Evolutionary conservation across 2,329 filamentous ascomycete species (phyloP).

Genomic region (Beauveria rudraprayagi): DNA sequence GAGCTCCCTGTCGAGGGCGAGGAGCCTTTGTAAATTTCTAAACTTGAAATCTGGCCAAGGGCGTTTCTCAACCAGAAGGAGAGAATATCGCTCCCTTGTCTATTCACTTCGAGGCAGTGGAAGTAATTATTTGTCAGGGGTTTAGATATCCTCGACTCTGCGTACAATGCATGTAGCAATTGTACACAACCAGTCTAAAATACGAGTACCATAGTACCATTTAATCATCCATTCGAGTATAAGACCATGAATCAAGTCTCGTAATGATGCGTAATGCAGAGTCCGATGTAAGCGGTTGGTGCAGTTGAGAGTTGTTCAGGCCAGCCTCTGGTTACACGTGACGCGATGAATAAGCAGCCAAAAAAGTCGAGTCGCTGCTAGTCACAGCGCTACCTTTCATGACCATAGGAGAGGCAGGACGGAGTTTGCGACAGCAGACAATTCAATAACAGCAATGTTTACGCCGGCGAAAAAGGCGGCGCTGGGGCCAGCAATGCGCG

Average conservation of each 20-base stretch:
- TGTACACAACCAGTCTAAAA: conserved; percentile 23
- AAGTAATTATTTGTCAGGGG: conserved; percentile 26
- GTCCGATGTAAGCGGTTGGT: conserved; percentile 1
- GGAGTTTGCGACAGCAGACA: conserved; percentile 7
- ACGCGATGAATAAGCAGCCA: conserved; percentile 27
- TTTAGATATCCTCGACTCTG: conserved; percentile 33
- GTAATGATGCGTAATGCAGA: background rate
- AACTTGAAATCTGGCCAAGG: conserved; percentile 3
- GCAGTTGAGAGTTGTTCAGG: background rate
- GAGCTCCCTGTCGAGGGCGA: conserved; percentile 60
- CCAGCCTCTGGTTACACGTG: conserved; percentile 18
- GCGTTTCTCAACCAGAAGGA: background rate
- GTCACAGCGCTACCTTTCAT: background rate
- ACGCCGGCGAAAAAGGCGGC: conserved; percentile 53
- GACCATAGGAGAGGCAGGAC: background rate
- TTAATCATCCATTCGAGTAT: conserved; percentile 7
- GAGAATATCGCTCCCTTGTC: conserved; percentile 7
- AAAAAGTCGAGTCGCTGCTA: conserved; percentile 17
- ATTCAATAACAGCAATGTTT: conserved; percentile 48
- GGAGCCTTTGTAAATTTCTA: conserved; percentile 29
- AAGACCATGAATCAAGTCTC: background rate
- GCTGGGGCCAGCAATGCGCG: conserved; percentile 45
- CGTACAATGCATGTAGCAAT: conserved; percentile 24
- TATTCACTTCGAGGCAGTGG: conserved; percentile 20
- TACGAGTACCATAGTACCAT: conserved; percentile 25